A percentile compares a stretch with the other conserved stretches of the same genome.
These are phyloP conservation scores for Saccharomycopsis malanga DNA, from an alignment of 805 yeast genomes.

Conservation along the genomic window DNA sequence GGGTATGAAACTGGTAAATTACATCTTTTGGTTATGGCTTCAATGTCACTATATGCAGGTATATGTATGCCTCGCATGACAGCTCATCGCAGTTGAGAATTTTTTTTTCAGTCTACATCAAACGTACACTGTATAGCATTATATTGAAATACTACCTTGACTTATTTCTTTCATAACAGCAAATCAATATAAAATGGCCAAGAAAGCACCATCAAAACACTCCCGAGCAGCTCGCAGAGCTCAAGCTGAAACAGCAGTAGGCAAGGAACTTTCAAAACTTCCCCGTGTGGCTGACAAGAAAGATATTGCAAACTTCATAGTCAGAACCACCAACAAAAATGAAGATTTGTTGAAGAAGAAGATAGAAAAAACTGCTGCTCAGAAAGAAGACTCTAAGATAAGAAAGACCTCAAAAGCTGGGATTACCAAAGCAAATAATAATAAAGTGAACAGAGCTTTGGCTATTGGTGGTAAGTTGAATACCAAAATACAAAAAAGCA, in stretches of 20 bases:
- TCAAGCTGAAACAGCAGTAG: conserved; percentile 11
- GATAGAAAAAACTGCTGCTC: conserved; percentile 10
- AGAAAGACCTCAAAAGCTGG: conserved; percentile 1
- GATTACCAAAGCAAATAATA: not conserved
- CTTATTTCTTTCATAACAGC: too few relatives aligned
- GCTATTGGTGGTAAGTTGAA: conserved; percentile 17
- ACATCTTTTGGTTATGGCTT: too few relatives aligned
- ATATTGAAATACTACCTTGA: too few relatives aligned
- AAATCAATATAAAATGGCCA: conserved; percentile 21
- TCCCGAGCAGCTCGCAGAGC: conserved; percentile 22
- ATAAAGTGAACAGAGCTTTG: conserved; percentile 13
- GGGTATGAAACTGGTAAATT: too few relatives aligned
- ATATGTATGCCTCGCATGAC: too few relatives aligned
- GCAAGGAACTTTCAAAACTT: conserved; percentile 21
- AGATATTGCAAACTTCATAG: conserved; percentile 19
- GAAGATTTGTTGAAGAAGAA: conserved; percentile 18
- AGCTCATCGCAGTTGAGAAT: too few relatives aligned
- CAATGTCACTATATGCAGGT: too few relatives aligned
- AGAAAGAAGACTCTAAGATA: not conserved
- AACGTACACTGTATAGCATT: too few relatives aligned
- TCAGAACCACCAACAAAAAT: conserved; percentile 21
- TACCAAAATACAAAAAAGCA: conserved; percentile 20
- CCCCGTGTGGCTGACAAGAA: conserved; percentile 18
- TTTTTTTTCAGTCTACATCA: too few relatives aligned
- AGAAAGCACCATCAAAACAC: conserved; percentile 19